These are phyloP conservation scores for Xylariaceae sp. DNA, from an alignment of 2,329 filamentous ascomycete genomes.

Conservation along the genomic window DNA sequence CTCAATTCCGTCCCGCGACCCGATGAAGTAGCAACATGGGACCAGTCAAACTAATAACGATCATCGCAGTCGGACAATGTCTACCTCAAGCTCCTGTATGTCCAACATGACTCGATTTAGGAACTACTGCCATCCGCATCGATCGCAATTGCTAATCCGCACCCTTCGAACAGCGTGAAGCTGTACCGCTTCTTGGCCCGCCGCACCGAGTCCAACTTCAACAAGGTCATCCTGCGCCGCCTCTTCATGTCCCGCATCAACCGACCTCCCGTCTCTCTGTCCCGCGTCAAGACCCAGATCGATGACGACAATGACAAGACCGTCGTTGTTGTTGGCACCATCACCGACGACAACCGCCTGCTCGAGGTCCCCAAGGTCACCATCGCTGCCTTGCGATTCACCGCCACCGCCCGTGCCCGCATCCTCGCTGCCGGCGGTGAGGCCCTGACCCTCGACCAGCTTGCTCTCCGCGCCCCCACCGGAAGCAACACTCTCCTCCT, in stretches of 20 bases:
- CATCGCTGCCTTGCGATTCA: conserved; percentile 94
- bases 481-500: conserved; percentile 96
- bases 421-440: conserved; percentile 93
- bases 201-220: conserved; percentile 96
- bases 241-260: conserved; percentile 99
- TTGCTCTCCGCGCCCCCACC: conserved; percentile 90
- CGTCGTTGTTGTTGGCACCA: conserved; percentile 86
- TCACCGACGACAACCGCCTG: conserved; percentile 97
- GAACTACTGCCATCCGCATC: background rate
- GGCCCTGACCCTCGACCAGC: conserved; percentile 92
- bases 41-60: conserved; percentile 2
- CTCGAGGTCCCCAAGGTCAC: conserved; percentile 87
- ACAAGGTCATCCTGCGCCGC: conserved; percentile 96
- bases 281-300: conserved; percentile 74
- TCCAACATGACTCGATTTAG: background rate
- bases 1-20: background rate
- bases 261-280: conserved; percentile 91
- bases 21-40: background rate
- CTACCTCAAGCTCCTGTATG: conserved; percentile 80
- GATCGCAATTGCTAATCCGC: background rate
- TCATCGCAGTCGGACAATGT: conserved; percentile 76
- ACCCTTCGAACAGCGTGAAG: conserved; percentile 58
- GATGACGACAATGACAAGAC: conserved; percentile 69
- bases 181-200: conserved; percentile 94
- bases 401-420: conserved; percentile 88